These are phyloP conservation scores for Fusarium acutatum DNA, from an alignment of 2,329 filamentous ascomycete genomes.

Conservation along the genomic window DNA sequence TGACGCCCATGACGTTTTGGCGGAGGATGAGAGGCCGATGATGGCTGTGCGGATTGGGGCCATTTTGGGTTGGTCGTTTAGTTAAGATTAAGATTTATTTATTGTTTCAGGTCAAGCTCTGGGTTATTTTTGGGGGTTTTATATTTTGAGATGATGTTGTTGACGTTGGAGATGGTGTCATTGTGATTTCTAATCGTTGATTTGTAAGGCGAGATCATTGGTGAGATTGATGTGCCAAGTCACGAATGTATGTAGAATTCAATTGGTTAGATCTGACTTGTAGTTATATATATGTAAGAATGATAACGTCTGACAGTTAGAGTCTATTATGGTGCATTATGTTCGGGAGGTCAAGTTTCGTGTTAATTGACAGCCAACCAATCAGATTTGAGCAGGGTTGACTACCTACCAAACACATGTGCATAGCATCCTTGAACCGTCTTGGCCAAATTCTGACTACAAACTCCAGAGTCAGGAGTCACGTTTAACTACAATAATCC, in stretches of 20 bases:
- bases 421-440: not conserved
- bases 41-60: constrained; percentile 63
- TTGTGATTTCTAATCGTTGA: constrained; percentile 20
- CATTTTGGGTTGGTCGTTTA: constrained; percentile 40
- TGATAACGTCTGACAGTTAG: not conserved
- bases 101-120: too few species aligned
- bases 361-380: not conserved
- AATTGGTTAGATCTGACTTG: not conserved
- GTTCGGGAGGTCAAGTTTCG: not conserved
- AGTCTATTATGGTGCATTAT: not conserved
- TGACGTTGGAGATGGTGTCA: not conserved
- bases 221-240: not conserved
- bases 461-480: not conserved
- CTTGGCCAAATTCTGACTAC: not conserved
- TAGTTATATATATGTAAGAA: not conserved
- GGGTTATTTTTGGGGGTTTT: not conserved
- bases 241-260: not conserved
- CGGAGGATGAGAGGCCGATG: constrained; percentile 64
- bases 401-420: not conserved
- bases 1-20: constrained; percentile 63
- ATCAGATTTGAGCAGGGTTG: not conserved
- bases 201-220: not conserved
- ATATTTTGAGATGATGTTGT: not conserved
- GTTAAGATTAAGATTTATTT: not conserved
- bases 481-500: too few species aligned